Base-by-base conservation (phyloP, 768 basidiomycete species). In the Tephrocybe sp. region DNA sequence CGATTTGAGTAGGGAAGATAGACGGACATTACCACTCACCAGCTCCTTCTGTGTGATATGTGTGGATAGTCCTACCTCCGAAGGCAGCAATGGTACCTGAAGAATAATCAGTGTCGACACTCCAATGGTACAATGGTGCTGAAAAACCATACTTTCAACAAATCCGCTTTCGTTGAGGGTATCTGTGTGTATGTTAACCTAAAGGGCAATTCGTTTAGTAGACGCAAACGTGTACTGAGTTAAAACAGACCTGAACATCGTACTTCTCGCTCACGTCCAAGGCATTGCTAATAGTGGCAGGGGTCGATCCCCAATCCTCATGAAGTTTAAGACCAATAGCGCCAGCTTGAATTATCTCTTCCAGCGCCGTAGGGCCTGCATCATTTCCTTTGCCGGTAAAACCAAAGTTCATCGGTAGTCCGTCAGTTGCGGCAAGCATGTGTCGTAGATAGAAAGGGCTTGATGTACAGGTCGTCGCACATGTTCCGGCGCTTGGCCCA, bases 341-440 rank as follows among this genome's bases (percentile, higher is more conserved):
- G 39, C 60, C 60, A 41, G 60, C 60, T 22, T 52, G 39, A 2
- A 60, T 35, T 16, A 60, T 58, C 30, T 60, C 60, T 17, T 56
- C 85, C 47, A 98, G 65, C 3, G 89, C 87, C 2, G 59, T 73
- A 9, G 77, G 72, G 0, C 86, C 92, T 0, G 89, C 79, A 62
- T 99, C 97, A 58, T 98, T 98, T 0, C 95, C 97, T 68, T 97
- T 98, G 12, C 95, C 96, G 1, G 97, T 99, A 63, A 98, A 90
- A 2, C 78, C 90, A 66, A 96, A 92, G 64, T 98, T 98, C 76
- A 97, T 83, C 1, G 94, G 83, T 42, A 98, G 68, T 4, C 80
- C 79, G 63, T 99, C 97, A 11, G 92, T 96, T 5, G 96, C 95
- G 0, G 85, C 79, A 47, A 99, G 74, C 96, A 98, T 98, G 43